These are phyloP conservation scores for Auxenochlorella pyrenoidosa DNA, from an alignment of 139 green algal species.

Conservation along the genomic window DNA sequence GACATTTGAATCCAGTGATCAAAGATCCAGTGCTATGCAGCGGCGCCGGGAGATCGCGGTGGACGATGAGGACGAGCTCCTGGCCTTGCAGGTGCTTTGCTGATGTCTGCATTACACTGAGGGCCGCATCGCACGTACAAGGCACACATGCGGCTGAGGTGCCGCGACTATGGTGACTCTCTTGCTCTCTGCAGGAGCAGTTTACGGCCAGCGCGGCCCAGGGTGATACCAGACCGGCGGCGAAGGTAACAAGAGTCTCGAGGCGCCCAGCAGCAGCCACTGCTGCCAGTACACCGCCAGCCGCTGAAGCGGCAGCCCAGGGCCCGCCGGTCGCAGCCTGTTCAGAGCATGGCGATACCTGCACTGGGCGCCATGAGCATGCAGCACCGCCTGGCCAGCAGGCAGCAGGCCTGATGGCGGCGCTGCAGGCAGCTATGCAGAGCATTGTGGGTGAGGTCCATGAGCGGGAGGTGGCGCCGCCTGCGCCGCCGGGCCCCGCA, in stretches of 20 bases:
- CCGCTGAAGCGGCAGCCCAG: neutral
- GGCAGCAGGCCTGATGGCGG: neutral
- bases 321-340: neutral
- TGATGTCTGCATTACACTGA: neutral
- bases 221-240: constrained; percentile 8
- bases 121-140: neutral
- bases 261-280: neutral
- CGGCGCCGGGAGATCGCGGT: constrained; percentile 2
- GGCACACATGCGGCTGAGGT: too few relatives aligned
- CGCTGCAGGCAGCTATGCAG: constrained; percentile 25
- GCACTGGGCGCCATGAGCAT: neutral
- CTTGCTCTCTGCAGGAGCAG: neutral
- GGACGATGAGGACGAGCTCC: constrained; percentile 28
- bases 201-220: neutral
- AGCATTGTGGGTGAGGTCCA: constrained; percentile 42
- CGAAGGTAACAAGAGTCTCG: constrained; percentile 15
- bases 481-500: neutral
- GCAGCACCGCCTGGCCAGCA: neutral
- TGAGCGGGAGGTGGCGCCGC: constrained; percentile 27
- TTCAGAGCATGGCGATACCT: neutral
- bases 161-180: neutral
- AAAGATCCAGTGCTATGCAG: too few relatives aligned
- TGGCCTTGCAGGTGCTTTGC: constrained; percentile 11
- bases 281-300: neutral
- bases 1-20: too few relatives aligned